A percentile compares a stretch with the other conserved stretches of the same genome.
phyloP scores from a whole-genome alignment of 1,139 yeast species.

The Yamadazyma taylorii region DNA sequence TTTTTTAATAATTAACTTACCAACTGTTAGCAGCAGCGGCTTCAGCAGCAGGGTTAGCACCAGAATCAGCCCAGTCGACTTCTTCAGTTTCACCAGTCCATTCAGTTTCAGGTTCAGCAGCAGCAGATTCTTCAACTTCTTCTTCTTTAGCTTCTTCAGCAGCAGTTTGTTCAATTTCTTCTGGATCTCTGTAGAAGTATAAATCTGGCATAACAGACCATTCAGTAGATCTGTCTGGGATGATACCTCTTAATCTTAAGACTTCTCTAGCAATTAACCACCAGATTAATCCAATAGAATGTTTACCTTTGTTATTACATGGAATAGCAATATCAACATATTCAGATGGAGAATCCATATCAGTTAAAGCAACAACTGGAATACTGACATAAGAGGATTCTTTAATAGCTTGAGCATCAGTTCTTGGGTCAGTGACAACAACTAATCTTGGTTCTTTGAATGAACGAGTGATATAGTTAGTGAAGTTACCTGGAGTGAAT shows the following conservation, averaged over 20 bases:
- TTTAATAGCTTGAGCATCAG: conserved; percentile 99
- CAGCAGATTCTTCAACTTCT: conserved; percentile 51
- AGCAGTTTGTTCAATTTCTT: conserved; percentile 90
- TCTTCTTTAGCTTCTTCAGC: conserved; percentile 63
- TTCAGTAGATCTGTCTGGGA: conserved; percentile 94
- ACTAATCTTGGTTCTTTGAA: conserved; percentile 99
- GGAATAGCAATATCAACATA: conserved; percentile 99
- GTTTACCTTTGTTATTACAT: conserved; percentile 99
- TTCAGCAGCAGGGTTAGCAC: conserved; percentile 71
- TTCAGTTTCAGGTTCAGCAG: conserved; percentile 49
- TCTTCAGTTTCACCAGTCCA: conserved; percentile 62
- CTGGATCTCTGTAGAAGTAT: conserved; percentile 99
- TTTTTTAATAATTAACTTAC: conserved; percentile 27
- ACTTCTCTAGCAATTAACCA: conserved; percentile 99
- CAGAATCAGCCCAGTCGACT: conserved; percentile 63
- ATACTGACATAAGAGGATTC: conserved; percentile 99
- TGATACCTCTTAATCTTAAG: conserved; percentile 97
- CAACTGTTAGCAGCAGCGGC: conserved; percentile 71
- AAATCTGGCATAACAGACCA: conserved; percentile 99
- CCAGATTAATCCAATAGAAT: conserved; percentile 99
- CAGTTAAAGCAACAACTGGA: conserved; percentile 98
- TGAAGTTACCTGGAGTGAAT: conserved; percentile 99
- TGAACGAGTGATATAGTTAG: conserved; percentile 99
- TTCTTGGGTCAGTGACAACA: conserved; percentile 99
- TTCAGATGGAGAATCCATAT: conserved; percentile 98